Conservation (phyloP, 169 alveolate species). For the Plasmodium fragile region DNA sequence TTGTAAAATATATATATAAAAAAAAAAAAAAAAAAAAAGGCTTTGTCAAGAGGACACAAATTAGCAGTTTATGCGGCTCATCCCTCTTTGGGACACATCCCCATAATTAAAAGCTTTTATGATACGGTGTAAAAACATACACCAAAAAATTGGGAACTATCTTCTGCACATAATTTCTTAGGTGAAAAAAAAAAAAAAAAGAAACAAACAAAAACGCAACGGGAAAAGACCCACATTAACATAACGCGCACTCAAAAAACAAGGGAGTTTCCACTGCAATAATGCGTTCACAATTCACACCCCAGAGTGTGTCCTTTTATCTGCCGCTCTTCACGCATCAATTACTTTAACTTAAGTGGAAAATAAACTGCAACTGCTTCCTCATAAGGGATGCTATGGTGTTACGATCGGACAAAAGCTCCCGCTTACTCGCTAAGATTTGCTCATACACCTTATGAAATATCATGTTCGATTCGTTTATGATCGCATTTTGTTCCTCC, state of each 20-base stretch:
- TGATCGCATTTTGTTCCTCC: slow-evolving; percentile 42
- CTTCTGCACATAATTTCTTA: not conserved
- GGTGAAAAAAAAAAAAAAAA: not conserved
- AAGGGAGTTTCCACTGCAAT: not conserved
- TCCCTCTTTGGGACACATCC: not conserved
- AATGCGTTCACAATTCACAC: not conserved
- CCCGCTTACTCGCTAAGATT: slow-evolving; percentile 11
- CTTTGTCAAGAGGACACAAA: not conserved
- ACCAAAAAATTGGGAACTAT: not conserved
- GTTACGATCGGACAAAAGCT: not conserved
- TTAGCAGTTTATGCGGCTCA: not conserved
- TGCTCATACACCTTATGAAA: slow-evolving; percentile 50
- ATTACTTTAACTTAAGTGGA: not conserved
- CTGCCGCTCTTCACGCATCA: not conserved
- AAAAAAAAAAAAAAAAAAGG: not conserved
- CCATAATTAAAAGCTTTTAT: not conserved
- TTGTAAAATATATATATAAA: not conserved
- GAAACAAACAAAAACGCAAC: not conserved
- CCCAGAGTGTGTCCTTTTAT: not conserved
- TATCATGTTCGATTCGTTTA: slow-evolving; percentile 49
- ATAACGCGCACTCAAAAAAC: not conserved
- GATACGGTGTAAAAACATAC: not conserved
- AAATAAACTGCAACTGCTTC: slow-evolving; percentile 63
- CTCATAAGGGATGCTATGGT: slow-evolving; percentile 40
- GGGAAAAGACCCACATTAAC: not conserved